Base-by-base conservation (phyloP, 768 basidiomycete species). In the Mycena alexandri region DNA sequence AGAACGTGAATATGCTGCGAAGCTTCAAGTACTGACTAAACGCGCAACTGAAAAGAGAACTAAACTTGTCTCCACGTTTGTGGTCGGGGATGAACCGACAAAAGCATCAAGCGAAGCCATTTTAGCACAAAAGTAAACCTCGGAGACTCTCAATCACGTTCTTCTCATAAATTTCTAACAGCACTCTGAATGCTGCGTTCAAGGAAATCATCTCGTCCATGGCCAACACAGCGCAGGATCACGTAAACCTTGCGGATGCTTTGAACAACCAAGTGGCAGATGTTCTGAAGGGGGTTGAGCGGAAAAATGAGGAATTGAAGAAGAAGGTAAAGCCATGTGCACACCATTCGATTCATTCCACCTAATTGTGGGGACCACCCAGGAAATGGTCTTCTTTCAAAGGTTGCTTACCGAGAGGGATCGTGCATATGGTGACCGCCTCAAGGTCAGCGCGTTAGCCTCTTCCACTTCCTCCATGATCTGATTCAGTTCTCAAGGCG, bases 1-100 rank as follows among this genome's bases (percentile, higher is more conserved):
- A 13, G 94, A 95, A 77, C 87, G 90, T 57, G 93, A 95, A 75
- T 95, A 93, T 75, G 91, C 93, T 0, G 75, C 78, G 25, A 94
- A 92, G 75, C 81, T 95, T 12, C 89, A 90, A 73, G 77, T 81
- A 17, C 77, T 95, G 36, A 83, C 84, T 10, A 89, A 85, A 76
- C 93, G 89, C 74, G 89, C 89, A 1, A 78, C 81, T 12, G 94
- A 95, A 48, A 92, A 89, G 84, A 92, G 91, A 77, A 79, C 78
- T 50, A 92, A 87, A 78, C 82, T 83, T 62, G 86, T 86, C 63
- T 73, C 81, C 0, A 73, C 78, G 11, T 79, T 91, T 24, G 86
- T 91, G 10, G 77, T 94, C 12, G 94, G 93, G 41, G 84, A 84
- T 25, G 89, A 88, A 51, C 92, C 93, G 10, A 87, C 87, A 19